Conservation (phyloP, 257 asterid species). For the Haberlea rhodopensis region DNA sequence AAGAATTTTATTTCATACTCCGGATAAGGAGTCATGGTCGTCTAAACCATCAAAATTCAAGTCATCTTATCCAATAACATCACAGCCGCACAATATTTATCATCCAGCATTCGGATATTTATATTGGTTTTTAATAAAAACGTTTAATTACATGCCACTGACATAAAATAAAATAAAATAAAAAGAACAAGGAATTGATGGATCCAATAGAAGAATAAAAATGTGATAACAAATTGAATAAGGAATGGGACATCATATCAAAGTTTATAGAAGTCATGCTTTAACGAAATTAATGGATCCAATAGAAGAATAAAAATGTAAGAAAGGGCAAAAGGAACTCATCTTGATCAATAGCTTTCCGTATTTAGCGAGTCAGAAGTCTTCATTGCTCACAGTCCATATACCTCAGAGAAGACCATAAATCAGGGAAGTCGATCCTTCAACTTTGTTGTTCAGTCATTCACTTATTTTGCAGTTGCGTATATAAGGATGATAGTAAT, state of each 20-base stretch:
- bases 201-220: slow-evolving; percentile 32
- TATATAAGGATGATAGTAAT: slow-evolving; percentile 72
- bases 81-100: neutral
- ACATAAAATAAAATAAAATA: no score
- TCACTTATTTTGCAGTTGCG: slow-evolving; percentile 74
- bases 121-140: neutral
- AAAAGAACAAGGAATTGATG: slow-evolving; percentile 40
- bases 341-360: slow-evolving; percentile 24
- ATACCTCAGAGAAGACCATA: slow-evolving; percentile 19
- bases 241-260: slow-evolving; percentile 28
- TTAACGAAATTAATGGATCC: slow-evolving; percentile 39
- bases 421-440: slow-evolving; percentile 24
- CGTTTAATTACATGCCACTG: no score
- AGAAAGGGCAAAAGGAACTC: slow-evolving; percentile 22
- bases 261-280: slow-evolving; percentile 21
- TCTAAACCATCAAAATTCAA: slow-evolving; percentile 24
- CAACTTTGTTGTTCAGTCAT: slow-evolving; percentile 31
- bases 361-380: slow-evolving; percentile 14
- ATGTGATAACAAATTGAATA: slow-evolving; percentile 17
- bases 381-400: slow-evolving; percentile 18
- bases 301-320: slow-evolving; percentile 28
- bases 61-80: slow-evolving; percentile 21
- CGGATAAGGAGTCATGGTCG: slow-evolving; percentile 42
- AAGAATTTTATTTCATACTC: neutral
- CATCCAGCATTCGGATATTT: neutral